Base-by-base conservation (phyloP, 352 stramenopile species). In the Nothophytophthora sp. region DNA sequence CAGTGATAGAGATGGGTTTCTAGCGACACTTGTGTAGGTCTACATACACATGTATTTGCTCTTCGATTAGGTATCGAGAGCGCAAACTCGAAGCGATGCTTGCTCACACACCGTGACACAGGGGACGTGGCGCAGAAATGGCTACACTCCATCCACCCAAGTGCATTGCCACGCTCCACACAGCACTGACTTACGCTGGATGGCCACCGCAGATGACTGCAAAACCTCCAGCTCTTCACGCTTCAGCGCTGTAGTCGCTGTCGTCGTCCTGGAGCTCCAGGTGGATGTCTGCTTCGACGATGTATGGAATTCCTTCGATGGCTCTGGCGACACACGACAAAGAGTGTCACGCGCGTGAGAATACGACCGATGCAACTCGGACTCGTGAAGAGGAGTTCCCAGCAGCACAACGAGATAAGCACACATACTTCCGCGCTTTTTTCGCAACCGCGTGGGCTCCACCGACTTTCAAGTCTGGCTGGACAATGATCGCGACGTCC, bases 221-320 rank as follows among this genome's bases (percentile, higher is more conserved):
- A n/a, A n/a, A n/a, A n/a, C n/a, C n/a, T 18, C 23, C 35, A 19
- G 52, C 39, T 18, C 32, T 32, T 22, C 33, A 52, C 5, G 36
- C 12, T 29, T 48, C 16, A 20, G 24, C 8, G 18, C 15, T 34
- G 23, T 41, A 33, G 19, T 81, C 70, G 13, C 27, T 54, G 41
- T 88, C 76, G 18, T 75, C 70, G 42, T 91, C 81, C 27, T 74
- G 70, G 5, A 94, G 72, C 51, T 94, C 83, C n/a, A 94, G 45
- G 48, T 94, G 83, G 39, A 94, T 91, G 38, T 94, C 83, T 2
- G 83, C 83, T 42, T 90, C 74, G 0, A 75, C 73, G 13, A 94
- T 81, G 40, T 92, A 94, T 27, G 81, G 56, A 33, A 94, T 88
- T 13, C 64, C 57, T 65, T 94, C 83, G 27, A 94, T 90, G 6